Conservation (phyloP, 208 protist genomes). For the Leishmania tropica region DNA sequence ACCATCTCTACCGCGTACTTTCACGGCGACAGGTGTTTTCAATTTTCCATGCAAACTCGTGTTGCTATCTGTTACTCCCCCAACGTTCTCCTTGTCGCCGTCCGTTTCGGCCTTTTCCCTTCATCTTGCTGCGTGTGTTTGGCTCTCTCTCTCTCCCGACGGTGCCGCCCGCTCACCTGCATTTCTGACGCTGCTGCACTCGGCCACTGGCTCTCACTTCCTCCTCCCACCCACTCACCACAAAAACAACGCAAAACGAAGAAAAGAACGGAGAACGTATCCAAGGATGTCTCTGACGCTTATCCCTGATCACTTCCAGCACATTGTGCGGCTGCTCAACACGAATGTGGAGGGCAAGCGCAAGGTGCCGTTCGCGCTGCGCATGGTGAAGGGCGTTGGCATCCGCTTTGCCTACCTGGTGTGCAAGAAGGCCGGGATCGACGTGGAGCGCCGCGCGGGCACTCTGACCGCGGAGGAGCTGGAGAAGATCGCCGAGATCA, state of each 20-base stretch:
- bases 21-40: background rate
- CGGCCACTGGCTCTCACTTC: background rate
- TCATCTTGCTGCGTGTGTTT: background rate
- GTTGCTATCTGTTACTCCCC: background rate
- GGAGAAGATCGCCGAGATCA: slow-evolving; percentile 97
- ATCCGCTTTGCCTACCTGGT: slow-evolving; percentile 98
- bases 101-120: background rate
- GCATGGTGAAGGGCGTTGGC: slow-evolving; percentile 99
- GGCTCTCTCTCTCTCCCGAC: background rate
- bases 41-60: background rate
- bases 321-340: slow-evolving; percentile 99
- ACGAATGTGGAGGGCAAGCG: slow-evolving; percentile 99
- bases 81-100: background rate
- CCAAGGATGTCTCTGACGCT: slow-evolving; percentile 45
- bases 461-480: slow-evolving; percentile 95
- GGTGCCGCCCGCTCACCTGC: background rate
- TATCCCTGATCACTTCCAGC: slow-evolving; percentile 95
- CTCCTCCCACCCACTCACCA: background rate
- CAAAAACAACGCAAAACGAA: background rate
- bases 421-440: slow-evolving; percentile 99
- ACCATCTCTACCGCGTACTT: background rate
- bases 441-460: slow-evolving; percentile 95
- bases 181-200: background rate
- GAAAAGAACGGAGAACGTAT: slow-evolving; percentile 12
- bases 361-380: slow-evolving; percentile 98